Evolutionary conservation across 345 rosid genomes (phyloP), one percentile per base, ranked within the genome.

Genomic region (thale cress (Arabidopsis thaliana)): DNA sequence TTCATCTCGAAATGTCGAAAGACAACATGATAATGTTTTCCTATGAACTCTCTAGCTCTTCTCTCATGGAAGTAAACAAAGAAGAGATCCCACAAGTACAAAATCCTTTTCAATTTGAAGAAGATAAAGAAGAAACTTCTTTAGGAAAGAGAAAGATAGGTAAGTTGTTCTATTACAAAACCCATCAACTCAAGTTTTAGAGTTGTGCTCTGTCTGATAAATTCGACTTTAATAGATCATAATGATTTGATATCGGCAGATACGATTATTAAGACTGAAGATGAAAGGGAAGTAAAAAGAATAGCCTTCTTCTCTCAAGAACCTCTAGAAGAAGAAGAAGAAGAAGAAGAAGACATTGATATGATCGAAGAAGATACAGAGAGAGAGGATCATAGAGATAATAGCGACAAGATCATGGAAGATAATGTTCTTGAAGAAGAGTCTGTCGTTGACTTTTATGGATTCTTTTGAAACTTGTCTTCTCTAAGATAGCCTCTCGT

Each of bases 131-230:
- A 24, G 25, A 56, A 20, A 62, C 53, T 48, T 56, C 38, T 28
- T 30, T 30, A 56, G 38, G 60, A 14, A 77, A 77, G 60, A 77
- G 80, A 38, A 77, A 77, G 76, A 30, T 77, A 56, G 23, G 80
- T 77, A 70, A 55, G 75, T 53, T 62, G 2, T 37, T 61, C 46
- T 23, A 41, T 42, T 9, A 75, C 62, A 33, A 34, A 60, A 48
- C 52, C 24, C 37, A 42, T 49, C 23, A 28, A 45, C 40, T 69
- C 30, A n/a, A 23, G 33, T 20, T 46, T 46, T 23, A 7, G 24
- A 10, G 38, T 9, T 34, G 22, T 16, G 6, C 11, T 10, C 62
- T 22, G 32, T 57, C 72, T 57, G 24, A 49, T 14, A 41, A 13
- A 8, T 46, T 16, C n/a, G 24, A 38, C 12, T 49, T 46, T 50